These are phyloP conservation scores for Pichia sp. DNA, from an alignment of 1,139 yeast genomes.

Conservation along the genomic window DNA sequence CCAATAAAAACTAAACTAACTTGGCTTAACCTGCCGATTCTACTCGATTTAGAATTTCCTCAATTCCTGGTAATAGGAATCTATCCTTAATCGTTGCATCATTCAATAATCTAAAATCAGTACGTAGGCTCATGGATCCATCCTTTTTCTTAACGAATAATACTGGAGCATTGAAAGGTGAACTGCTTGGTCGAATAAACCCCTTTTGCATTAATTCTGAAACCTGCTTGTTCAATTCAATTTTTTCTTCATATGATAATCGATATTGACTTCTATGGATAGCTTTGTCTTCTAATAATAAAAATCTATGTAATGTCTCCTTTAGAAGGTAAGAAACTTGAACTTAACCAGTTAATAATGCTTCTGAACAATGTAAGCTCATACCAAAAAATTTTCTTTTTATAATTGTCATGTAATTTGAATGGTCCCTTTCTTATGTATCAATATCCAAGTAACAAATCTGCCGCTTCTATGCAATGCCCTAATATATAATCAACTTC, in stretches of 20 bases:
- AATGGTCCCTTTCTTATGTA: too few species aligned
- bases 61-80: background rate
- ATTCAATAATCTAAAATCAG: background rate
- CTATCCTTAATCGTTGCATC: background rate
- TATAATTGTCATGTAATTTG: too few species aligned
- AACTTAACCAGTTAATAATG: too few species aligned
- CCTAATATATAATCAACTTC: too few species aligned
- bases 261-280: conserved; percentile 2
- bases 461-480: too few species aligned
- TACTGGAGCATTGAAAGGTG: conserved; percentile 4
- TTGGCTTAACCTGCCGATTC: too few species aligned
- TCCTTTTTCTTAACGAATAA: conserved; percentile 16
- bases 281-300: background rate
- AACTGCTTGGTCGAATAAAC: background rate
- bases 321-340: too few species aligned
- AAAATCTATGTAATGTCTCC: conserved; percentile 6
- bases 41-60: too few species aligned
- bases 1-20: too few species aligned
- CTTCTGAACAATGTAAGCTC: too few species aligned
- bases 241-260: background rate
- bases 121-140: conserved; percentile 18
- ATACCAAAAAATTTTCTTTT: too few species aligned
- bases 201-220: background rate
- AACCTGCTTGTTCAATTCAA: background rate
- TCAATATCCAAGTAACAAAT: too few species aligned